Conservation (phyloP, 768 basidiomycete genomes). For the Boletus rubropictus region DNA sequence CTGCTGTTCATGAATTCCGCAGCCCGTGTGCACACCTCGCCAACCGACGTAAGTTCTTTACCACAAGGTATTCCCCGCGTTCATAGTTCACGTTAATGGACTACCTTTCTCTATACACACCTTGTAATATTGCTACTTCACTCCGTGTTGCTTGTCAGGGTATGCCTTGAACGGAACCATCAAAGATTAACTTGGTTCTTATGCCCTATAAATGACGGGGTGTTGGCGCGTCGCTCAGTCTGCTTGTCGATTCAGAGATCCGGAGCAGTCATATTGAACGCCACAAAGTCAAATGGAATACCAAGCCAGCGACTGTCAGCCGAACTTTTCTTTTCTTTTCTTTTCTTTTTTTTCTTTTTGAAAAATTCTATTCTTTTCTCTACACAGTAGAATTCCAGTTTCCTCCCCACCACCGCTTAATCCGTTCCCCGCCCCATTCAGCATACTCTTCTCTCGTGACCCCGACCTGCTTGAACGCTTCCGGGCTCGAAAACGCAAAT, state of each 20-base stretch:
- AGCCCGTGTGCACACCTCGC: slow-evolving; percentile 4
- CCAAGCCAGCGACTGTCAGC: background rate
- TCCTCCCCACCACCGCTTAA: slow-evolving; percentile 89
- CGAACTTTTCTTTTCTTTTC: background rate
- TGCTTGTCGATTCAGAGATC: no score
- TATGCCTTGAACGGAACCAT: background rate
- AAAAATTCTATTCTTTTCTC: background rate
- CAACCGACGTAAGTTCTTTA: slow-evolving; percentile 1
- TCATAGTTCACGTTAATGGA: slow-evolving; percentile 11
- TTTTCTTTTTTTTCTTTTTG: background rate
- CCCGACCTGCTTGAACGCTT: slow-evolving; percentile 47
- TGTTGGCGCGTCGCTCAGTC: no score
- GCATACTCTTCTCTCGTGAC: slow-evolving; percentile 81
- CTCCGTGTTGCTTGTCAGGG: slow-evolving; percentile 4
- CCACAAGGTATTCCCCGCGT: slow-evolving; percentile 1
- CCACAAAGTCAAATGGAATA: no score
- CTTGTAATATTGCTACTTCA: slow-evolving; percentile 18
- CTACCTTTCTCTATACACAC: slow-evolving; percentile 7
- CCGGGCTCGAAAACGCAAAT: slow-evolving; percentile 60
- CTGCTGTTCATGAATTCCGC: slow-evolving; percentile 46
- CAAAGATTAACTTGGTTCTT: background rate
- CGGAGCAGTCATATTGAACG: no score
- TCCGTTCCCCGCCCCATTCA: slow-evolving; percentile 82
- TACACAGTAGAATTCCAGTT: slow-evolving; percentile 60
- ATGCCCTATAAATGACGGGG: background rate